A percentile compares a stretch with the other conserved stretches of the same genome.
These are phyloP conservation scores for Erodium maritimum DNA, from an alignment of 345 rosid species.

Conservation along the genomic window DNA sequence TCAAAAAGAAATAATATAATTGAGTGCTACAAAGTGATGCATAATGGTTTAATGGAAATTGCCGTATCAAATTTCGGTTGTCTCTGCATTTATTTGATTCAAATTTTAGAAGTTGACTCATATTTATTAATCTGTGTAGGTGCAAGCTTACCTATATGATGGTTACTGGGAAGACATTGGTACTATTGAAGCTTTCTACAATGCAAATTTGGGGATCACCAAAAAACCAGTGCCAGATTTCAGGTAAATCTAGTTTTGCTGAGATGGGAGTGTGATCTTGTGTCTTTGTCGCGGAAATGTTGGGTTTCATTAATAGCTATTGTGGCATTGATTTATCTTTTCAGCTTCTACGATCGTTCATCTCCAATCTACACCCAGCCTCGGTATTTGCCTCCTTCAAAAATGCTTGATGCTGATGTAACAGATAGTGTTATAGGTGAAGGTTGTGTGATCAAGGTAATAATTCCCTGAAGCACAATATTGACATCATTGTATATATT, in stretches of 20 bases:
- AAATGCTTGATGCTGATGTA: conserved; percentile 98
- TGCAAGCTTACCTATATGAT: conserved; percentile 93
- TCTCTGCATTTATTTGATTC: not conserved
- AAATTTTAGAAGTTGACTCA: not conserved
- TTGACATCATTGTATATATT: not conserved
- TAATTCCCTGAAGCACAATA: conserved; percentile 11
- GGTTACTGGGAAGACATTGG: conserved; percentile 99
- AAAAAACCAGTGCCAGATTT: conserved; percentile 93
- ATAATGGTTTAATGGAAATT: not conserved
- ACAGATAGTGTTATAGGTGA: conserved; percentile 94
- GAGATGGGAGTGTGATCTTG: not conserved
- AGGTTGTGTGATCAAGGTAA: conserved; percentile 90
- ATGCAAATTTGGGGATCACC: conserved; percentile 89
- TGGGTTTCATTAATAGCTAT: not conserved
- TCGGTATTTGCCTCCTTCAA: conserved; percentile 88
- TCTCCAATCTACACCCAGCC: conserved; percentile 97
- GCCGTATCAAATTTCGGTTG: not conserved
- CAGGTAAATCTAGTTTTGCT: conserved; percentile 28
- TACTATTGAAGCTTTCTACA: conserved; percentile 90
- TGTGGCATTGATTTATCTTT: conserved; percentile 8
- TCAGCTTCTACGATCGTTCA: conserved; percentile 90
- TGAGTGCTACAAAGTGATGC: not conserved
- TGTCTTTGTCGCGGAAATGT: not conserved
- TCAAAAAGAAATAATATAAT: no score
- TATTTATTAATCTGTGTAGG: conserved; percentile 27